Base-by-base conservation (phyloP, 2,329 filamentous ascomycete species). In the Fusarium setosum region DNA sequence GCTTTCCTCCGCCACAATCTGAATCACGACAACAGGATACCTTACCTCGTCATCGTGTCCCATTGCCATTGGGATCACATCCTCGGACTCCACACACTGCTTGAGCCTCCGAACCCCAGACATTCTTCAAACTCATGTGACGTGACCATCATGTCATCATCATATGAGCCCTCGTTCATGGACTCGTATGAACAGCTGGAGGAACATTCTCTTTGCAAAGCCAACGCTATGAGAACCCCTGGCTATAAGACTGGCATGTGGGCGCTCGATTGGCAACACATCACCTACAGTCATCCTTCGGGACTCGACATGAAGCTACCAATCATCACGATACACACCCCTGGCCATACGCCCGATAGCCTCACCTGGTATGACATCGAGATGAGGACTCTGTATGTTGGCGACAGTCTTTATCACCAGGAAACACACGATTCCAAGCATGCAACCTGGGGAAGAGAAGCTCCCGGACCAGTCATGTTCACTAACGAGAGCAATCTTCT, bases 1-100 rank as follows among this genome's bases (percentile, higher is more conserved):
- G 17, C 11, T n/a, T 50, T 50, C 21, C 31, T 50, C 18, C 17
- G 18, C 20, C 34, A 38, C 23, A 15, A 50, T 13, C 21, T 38
- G 11, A 38, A 50, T 8, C 31, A 15, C 6, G n/a, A 38, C 32
- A 32, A 32, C 32, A 24, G 35, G 32, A 50, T 38, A 5, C 47
- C 47, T 1, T 37, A 38, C 13, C 32, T 50, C n/a, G 47, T 50
- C 31, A 50, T 50, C 32, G 6, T 50, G n/a, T 50, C 47, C 18
- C 47, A 50, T 20, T 50, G 47, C 32, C 47, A 50, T 11, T 50
- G 20, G 20, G 47, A 50, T 13, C 47, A 50, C 32, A 50, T 50
- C 34, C 47, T 50, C 32, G 47, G 47, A 6, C 23, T 50, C 6
- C 31, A 37, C 9, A 26, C 32, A 18, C 23, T 50, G 26, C 4